Evolutionary conservation across 768 basidiomycete species (phyloP).

Genomic region (Amylocystis lapponica): DNA sequence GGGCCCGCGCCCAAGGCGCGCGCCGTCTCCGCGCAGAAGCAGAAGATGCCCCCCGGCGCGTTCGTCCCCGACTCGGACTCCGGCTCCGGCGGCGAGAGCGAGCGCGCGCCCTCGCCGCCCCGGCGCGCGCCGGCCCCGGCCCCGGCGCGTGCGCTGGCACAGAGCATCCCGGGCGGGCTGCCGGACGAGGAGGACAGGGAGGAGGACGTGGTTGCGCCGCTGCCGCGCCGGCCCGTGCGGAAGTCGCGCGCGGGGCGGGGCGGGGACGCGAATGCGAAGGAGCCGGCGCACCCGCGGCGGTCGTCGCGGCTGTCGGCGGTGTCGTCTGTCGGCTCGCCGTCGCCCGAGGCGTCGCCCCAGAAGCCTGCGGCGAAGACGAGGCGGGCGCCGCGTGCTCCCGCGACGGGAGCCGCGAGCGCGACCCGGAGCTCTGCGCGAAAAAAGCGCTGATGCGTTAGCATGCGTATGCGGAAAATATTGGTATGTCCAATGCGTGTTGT

Average conservation of each 20-base stretch:
- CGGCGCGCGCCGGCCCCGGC: slow-evolving; percentile 1
- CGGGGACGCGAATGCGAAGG: slow-evolving; percentile 12
- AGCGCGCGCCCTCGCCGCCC: slow-evolving; percentile 5
- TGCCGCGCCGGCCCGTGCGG: slow-evolving; percentile 22
- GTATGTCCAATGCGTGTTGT: background rate
- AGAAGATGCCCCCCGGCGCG: slow-evolving; percentile 36
- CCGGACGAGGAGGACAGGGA: slow-evolving; percentile 24
- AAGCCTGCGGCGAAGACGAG: slow-evolving; percentile 13
- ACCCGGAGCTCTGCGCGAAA: slow-evolving; percentile 27
- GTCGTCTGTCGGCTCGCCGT: slow-evolving; percentile 23
- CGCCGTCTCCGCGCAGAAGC: background rate
- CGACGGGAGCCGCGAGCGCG: slow-evolving; percentile 8
- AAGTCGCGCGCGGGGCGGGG: slow-evolving; percentile 13
- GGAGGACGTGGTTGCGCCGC: slow-evolving; percentile 27
- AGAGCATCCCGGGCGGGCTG: slow-evolving; percentile 25
- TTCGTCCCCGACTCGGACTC: slow-evolving; percentile 39
- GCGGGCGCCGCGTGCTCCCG: slow-evolving; percentile 7
- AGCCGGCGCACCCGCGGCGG: slow-evolving; percentile 24
- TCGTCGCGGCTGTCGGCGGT: slow-evolving; percentile 35
- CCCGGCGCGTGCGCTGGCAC: slow-evolving; percentile 7
- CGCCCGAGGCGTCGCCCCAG: slow-evolving; percentile 24
- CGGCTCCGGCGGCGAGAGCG: background rate
- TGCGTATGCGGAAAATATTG: background rate
- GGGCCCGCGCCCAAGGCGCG: background rate
- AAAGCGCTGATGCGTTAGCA: slow-evolving; percentile 15